Conservation (phyloP, 2,329 filamentous ascomycete species). For the Cladosporium oxysporum region DNA sequence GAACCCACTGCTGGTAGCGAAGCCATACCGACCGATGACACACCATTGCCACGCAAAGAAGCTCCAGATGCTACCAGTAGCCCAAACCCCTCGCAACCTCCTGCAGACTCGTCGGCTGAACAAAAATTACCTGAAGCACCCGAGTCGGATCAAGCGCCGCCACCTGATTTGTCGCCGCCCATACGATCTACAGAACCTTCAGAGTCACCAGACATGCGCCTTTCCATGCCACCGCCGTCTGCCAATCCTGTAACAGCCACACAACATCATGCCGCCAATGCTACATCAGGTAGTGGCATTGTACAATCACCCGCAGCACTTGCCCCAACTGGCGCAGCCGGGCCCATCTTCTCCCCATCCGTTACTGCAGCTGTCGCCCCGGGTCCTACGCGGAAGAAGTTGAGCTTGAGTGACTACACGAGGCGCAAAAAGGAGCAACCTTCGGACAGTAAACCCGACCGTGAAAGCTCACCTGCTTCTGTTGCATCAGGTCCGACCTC, state of each 20-base stretch:
- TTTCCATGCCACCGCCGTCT: constrained; percentile 38
- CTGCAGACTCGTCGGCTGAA: constrained; percentile 2
- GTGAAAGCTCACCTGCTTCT: constrained; percentile 36
- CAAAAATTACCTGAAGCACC: constrained; percentile 5
- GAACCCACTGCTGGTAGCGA: neutral
- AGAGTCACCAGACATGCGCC: constrained; percentile 33
- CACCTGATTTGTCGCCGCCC: neutral
- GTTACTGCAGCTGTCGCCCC: constrained; percentile 45
- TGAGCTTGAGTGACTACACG: constrained; percentile 54
- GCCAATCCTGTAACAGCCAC: constrained; percentile 26
- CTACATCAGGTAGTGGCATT: constrained; percentile 16
- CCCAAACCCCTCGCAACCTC: neutral
- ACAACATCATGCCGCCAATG: constrained; percentile 17
- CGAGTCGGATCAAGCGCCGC: constrained; percentile 18
- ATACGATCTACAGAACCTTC: neutral
- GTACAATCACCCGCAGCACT: constrained; percentile 31
- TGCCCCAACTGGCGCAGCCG: constrained; percentile 19
- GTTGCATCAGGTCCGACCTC: constrained; percentile 22
- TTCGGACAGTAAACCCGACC: constrained; percentile 28
- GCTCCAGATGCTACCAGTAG: neutral
- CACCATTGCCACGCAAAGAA: neutral
- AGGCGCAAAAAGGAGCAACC: constrained; percentile 43
- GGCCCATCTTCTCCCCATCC: constrained; percentile 37
- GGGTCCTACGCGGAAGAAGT: constrained; percentile 48
- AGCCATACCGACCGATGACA: neutral